Evolutionary conservation across 768 basidiomycete species (phyloP), one percentile per base, ranked within the genome.

Genomic region (Calocybe cyanea): DNA sequence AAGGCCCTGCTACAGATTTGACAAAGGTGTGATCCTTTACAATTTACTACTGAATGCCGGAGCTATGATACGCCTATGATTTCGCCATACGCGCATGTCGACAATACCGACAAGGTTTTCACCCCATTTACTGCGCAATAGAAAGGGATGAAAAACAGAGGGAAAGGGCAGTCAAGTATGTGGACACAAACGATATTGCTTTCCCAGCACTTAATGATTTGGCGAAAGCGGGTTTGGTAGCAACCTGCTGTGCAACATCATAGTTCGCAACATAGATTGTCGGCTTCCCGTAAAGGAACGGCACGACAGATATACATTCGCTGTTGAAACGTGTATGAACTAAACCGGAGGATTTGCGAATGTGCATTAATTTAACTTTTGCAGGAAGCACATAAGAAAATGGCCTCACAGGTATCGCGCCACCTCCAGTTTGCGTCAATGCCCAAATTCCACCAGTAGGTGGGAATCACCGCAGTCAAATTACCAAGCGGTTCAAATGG

Each of bases 11-110:
- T 39, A 13, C 37, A 17, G 19, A 23, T 7, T 9, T n/a, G 25
- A 23, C 7, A 11, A 35, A 43, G 20, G 20, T 14, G 13, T 2
- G 18, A 28, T 3, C 14, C 13, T 65, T 50, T 32, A 73, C 71
- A 72, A 52, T n/a, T 59, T 54, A 28, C 64, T 65, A 28, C 62
- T 68, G 52, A 77, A 77, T 1, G 72, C 69, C 38, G 72, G 71
- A 2, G 64, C 68, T 38, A 72, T 59, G 32, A 74, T 51, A 5
- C 71, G 61, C 9, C 75, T 59, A 51, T 78, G 74, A 35, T 63
- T 70, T 41, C 70, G 62, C 72, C 75, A 77, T 4, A 57, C 55
- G 9, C 72, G 67, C 3, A 65, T 68, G 31, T 72, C 69, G 1
- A 15, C 17, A 17, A 44, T 31, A 36, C 36, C 33, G 7, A 45